Conservation (phyloP, 805 yeast genomes). For the Naumovozyma castellii region DNA sequence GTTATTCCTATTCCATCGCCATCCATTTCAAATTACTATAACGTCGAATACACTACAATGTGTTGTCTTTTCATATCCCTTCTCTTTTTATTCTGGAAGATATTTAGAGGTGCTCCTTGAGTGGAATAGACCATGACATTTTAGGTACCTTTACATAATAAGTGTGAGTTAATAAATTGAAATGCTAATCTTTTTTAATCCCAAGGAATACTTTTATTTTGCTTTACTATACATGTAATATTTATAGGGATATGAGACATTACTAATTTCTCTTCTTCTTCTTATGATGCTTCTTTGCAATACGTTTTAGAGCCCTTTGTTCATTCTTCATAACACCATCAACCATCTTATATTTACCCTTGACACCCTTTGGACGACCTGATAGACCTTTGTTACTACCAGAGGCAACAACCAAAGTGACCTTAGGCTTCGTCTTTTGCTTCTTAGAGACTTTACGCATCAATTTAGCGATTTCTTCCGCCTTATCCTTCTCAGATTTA, state of each 20-base stretch:
- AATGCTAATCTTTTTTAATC: no score
- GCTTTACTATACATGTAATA: not conserved
- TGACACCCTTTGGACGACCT: conserved; percentile 95
- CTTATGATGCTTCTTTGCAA: conserved; percentile 70
- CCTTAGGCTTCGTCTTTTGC: conserved; percentile 63
- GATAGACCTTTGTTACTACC: conserved; percentile 78
- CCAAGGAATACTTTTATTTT: not conserved
- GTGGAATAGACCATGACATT: no score
- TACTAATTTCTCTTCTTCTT: conserved; percentile 30
- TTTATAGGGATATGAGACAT: not conserved
- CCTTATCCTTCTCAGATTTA: conserved; percentile 87
- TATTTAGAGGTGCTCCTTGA: conserved; percentile 3
- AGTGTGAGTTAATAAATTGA: no score
- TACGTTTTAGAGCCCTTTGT: conserved; percentile 83
- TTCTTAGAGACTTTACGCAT: conserved; percentile 74
- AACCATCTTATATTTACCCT: conserved; percentile 98
- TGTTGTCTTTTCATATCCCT: conserved; percentile 29
- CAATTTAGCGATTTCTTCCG: conserved; percentile 81
- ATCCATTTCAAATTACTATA: conserved; percentile 22
- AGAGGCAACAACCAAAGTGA: conserved; percentile 77
- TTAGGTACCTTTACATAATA: no score
- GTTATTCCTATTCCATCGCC: conserved; percentile 37
- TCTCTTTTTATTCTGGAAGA: conserved; percentile 25
- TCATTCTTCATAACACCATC: conserved; percentile 98
- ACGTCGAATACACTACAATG: conserved; percentile 32